Evolutionary conservation across 306 rosid species (phyloP).

Genomic region (Cicer arietinum): DNA sequence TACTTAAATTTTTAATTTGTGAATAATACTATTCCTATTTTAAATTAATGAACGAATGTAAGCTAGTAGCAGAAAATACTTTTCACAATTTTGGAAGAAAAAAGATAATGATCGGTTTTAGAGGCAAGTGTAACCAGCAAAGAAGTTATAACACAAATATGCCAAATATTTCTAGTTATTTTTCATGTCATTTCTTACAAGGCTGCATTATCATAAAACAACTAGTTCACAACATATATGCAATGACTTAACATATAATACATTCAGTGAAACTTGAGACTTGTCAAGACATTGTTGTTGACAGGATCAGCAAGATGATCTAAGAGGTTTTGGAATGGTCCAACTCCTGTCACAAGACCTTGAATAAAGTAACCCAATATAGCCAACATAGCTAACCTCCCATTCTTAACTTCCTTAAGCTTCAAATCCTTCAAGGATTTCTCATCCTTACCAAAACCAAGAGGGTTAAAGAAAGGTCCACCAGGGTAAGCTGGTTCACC

Average conservation of each 20-base stretch:
- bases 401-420: conserved; percentile 95
- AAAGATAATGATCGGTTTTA: too few relatives aligned
- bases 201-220: conserved; percentile 43
- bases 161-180: conserved; percentile 44
- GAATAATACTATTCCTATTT: too few relatives aligned
- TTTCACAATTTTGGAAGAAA: too few relatives aligned
- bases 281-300: conserved; percentile 88
- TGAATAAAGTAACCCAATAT: conserved; percentile 85
- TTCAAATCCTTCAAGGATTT: conserved; percentile 82
- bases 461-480: conserved; percentile 91
- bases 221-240: conserved; percentile 34
- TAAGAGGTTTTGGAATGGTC: conserved; percentile 89
- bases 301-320: conserved; percentile 93
- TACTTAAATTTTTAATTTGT: too few relatives aligned
- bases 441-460: conserved; percentile 93
- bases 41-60: too few relatives aligned
- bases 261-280: conserved; percentile 84
- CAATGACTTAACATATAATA: conserved; percentile 37
- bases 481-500: conserved; percentile 91
- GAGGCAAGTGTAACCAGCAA: too few relatives aligned
- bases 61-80: too few relatives aligned
- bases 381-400: conserved; percentile 96
- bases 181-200: conserved; percentile 53
- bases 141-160: background rate
- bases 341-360: conserved; percentile 87